A percentile compares a stretch with the other conserved stretches of the same genome.
These are phyloP conservation scores for Suhomyces bokatorum DNA, from an alignment of 1,139 yeast genomes.

Conservation along the genomic window DNA sequence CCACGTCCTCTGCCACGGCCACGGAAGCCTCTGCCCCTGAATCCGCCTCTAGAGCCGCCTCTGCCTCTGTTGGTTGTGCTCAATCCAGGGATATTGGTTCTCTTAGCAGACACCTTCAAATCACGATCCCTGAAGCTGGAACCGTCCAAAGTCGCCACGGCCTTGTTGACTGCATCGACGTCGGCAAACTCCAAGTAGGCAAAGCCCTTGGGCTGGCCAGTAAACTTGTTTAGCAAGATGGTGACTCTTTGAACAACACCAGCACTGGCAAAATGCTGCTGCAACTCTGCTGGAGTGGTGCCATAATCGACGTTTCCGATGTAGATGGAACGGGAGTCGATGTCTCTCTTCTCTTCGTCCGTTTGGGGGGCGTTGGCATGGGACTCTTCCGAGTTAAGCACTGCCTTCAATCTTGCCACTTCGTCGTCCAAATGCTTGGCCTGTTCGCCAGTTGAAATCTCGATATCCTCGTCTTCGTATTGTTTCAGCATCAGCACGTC, in stretches of 20 bases:
- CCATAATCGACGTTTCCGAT: constrained; percentile 87
- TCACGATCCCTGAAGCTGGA: constrained; percentile 65
- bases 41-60: constrained; percentile 29
- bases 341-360: constrained; percentile 41
- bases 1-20: constrained; percentile 19
- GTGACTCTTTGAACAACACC: constrained; percentile 87
- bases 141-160: constrained; percentile 64
- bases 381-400: constrained; percentile 16
- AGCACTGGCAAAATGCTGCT: constrained; percentile 69
- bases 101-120: constrained; percentile 69
- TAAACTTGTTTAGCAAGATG: constrained; percentile 64
- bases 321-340: constrained; percentile 77
- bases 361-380: constrained; percentile 19
- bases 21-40: constrained; percentile 22
- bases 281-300: constrained; percentile 77
- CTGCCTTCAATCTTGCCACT: constrained; percentile 20
- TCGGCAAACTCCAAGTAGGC: constrained; percentile 82
- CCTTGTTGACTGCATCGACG: constrained; percentile 60
- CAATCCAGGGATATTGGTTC: constrained; percentile 79
- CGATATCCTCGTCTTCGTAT: constrained; percentile 9
- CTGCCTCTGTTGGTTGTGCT: constrained; percentile 47
- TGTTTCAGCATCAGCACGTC: constrained; percentile 7
- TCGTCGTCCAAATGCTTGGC: constrained; percentile 19
- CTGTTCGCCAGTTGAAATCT: constrained; percentile 7
- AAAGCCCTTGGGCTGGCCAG: constrained; percentile 83